Percentiles rank a stretch among this genome's conserved stretches.
These are phyloP conservation scores for Serpula lacrymans DNA, from an alignment of 768 basidiomycete species.

Conservation along the genomic window DNA sequence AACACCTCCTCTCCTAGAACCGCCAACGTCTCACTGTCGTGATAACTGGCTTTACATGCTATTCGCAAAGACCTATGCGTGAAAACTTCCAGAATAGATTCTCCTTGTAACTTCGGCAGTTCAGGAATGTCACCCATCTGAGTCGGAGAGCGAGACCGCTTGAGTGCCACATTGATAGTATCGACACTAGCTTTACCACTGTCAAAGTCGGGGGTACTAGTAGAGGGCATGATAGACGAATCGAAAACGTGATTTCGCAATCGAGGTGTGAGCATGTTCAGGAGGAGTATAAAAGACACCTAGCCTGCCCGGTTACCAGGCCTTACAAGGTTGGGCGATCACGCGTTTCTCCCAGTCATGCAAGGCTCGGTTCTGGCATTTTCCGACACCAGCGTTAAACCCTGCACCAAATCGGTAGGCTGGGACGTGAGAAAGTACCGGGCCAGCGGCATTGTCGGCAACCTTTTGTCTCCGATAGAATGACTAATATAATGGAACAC, in stretches of 20 bases:
- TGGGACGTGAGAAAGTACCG: too few species aligned
- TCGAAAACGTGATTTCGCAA: constrained; percentile 31
- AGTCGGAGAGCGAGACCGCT: constrained; percentile 35
- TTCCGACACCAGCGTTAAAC: constrained; percentile 6
- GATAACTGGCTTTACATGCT: constrained; percentile 37
- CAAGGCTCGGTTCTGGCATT: neutral
- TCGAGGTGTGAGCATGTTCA: constrained; percentile 33
- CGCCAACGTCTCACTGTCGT: constrained; percentile 57
- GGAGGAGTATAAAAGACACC: too few species aligned
- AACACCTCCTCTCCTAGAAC: constrained; percentile 48
- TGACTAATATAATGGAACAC: too few species aligned
- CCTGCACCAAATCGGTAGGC: constrained; percentile 1
- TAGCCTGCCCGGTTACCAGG: constrained; percentile 1
- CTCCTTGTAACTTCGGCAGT: constrained; percentile 48
- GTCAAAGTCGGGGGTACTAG: constrained; percentile 22
- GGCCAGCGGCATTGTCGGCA: too few species aligned
- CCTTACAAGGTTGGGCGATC: neutral
- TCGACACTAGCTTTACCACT: constrained; percentile 14
- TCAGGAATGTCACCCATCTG: constrained; percentile 32
- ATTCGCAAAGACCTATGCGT: constrained; percentile 64
- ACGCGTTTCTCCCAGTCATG: neutral
- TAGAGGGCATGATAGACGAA: constrained; percentile 31
- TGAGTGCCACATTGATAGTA: constrained; percentile 24
- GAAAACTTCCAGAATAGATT: constrained; percentile 63
- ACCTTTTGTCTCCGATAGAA: too few species aligned